phyloP scores from a whole-genome alignment of 257 asterid genomes.

The Solanum habrochaites region DNA sequence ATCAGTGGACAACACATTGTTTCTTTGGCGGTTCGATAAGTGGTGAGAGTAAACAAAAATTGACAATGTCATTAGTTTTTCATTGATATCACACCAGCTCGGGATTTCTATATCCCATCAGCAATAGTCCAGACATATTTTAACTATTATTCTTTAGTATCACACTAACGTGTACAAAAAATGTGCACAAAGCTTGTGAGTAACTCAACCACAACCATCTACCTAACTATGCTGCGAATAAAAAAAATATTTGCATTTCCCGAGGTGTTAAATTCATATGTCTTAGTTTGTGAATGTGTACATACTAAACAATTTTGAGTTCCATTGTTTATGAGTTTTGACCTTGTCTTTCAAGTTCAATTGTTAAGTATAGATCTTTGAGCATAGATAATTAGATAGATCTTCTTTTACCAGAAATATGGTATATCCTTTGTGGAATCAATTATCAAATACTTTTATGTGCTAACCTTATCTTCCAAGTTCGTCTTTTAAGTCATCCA shows the following conservation, averaged over 20 bases:
- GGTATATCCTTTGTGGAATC: not conserved
- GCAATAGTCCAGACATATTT: not conserved
- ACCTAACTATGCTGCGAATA: not conserved
- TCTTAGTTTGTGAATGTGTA: not conserved
- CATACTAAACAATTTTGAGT: not conserved
- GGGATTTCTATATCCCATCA: not conserved
- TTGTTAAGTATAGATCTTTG: not conserved
- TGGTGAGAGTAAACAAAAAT: constrained; percentile 36
- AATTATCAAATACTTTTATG: not conserved
- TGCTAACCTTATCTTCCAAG: not conserved
- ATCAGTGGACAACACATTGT: constrained; percentile 83
- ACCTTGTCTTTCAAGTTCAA: not conserved
- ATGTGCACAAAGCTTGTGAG: not conserved
- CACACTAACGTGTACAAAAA: not conserved
- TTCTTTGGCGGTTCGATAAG: constrained; percentile 94
- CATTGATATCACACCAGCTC: not conserved
- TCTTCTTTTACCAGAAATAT: not conserved
- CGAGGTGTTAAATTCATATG: not conserved
- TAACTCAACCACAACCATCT: not conserved
- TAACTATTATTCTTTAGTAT: not conserved
- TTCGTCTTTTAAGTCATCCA: not conserved
- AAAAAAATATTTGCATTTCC: not conserved
- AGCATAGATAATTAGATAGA: not conserved
- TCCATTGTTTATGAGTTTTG: not conserved
- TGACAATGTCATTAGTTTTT: not conserved